These are phyloP conservation scores for Fusarium ramigenum DNA, from an alignment of 2,329 filamentous ascomycete genomes.

Conservation along the genomic window DNA sequence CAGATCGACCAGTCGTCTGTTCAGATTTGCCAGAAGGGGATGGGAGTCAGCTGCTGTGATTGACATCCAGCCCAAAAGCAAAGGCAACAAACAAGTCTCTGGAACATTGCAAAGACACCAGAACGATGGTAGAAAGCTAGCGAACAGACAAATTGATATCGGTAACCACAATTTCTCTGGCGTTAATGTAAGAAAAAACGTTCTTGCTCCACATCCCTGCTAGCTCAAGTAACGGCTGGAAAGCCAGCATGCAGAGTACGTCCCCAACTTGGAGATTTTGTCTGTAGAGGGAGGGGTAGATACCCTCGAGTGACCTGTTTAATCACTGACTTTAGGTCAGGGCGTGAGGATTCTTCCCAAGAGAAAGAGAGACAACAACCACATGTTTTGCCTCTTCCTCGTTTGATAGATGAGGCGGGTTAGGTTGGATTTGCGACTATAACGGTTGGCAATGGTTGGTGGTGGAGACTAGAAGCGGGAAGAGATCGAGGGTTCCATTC, in stretches of 20 bases:
- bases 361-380: conserved; percentile 7
- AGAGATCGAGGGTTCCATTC: conserved; percentile 36
- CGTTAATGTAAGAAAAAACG: conserved; percentile 28
- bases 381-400: conserved; percentile 3
- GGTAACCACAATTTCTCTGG: conserved; percentile 21
- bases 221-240: conserved; percentile 30
- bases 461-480: conserved; percentile 30
- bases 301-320: conserved; percentile 2
- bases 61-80: conserved; percentile 31
- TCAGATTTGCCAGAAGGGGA: conserved; percentile 17
- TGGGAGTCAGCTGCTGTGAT: conserved; percentile 21
- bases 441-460: conserved; percentile 17
- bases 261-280: conserved; percentile 1
- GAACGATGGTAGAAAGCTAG: neutral
- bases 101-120: conserved; percentile 6
- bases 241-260: conserved; percentile 16
- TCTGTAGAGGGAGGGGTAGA: conserved; percentile 1
- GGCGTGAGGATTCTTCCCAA: neutral
- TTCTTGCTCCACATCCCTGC: conserved; percentile 33
- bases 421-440: neutral
- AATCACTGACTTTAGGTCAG: neutral
- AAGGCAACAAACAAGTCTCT: conserved; percentile 18
- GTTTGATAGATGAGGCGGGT: conserved; percentile 10
- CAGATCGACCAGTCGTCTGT: conserved; percentile 18
- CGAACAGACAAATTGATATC: conserved; percentile 10